Conservation (phyloP, 441 rosid genomes). For the Hura crepitans region DNA sequence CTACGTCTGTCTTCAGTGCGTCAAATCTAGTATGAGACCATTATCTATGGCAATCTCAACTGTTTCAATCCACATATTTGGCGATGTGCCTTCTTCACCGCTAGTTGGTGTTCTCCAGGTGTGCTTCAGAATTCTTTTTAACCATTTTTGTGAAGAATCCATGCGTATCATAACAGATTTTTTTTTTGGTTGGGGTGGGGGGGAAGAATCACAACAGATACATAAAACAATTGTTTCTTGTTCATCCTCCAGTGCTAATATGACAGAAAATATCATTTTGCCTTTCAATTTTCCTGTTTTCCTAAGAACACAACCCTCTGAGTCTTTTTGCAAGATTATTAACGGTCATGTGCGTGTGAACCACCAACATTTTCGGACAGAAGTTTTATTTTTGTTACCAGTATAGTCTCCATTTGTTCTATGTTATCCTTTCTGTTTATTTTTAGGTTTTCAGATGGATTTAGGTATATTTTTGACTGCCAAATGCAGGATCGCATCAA, state of each 20-base stretch:
- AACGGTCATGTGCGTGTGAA: neutral
- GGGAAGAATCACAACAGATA: too few species aligned
- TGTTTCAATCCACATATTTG: constrained; percentile 55
- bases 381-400: neutral
- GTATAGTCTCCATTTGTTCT: neutral
- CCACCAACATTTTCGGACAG: neutral
- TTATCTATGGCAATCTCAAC: constrained; percentile 61
- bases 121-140: constrained; percentile 10
- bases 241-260: neutral
- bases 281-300: neutral
- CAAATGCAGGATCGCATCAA: constrained; percentile 49
- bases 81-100: constrained; percentile 66
- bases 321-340: neutral
- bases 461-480: neutral
- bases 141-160: neutral
- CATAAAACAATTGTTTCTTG: neutral
- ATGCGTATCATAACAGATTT: too few species aligned
- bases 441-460: neutral
- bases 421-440: neutral
- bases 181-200: too few species aligned
- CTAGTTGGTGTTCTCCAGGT: constrained; percentile 61
- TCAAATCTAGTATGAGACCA: constrained; percentile 54
- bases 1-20: constrained; percentile 50
- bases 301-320: neutral
- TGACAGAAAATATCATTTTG: neutral